These are phyloP conservation scores for Tetrahymena elliotti DNA, from an alignment of 73 alveolate species.

Conservation along the genomic window DNA sequence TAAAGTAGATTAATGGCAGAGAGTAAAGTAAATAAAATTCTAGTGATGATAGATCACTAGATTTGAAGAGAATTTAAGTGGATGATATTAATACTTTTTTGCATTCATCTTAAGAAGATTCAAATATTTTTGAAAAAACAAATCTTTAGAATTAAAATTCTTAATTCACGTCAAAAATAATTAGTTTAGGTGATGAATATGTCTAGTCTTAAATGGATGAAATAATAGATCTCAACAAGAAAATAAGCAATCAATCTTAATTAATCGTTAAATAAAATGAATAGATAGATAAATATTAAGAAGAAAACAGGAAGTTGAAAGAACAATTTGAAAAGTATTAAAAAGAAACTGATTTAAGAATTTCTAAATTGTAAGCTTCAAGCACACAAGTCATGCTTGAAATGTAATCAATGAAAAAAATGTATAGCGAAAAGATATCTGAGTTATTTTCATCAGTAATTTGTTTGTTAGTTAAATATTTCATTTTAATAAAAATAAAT, in stretches of 20 bases:
- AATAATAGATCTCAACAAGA: not conserved
- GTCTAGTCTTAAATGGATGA: not conserved
- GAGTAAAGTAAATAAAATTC: not conserved
- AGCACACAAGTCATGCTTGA: not conserved
- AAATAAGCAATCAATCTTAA: not conserved
- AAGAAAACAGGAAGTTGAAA: not conserved
- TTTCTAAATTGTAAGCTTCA: not conserved
- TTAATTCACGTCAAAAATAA: not conserved
- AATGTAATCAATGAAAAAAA: not conserved
- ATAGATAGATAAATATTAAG: not conserved
- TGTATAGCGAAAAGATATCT: not conserved
- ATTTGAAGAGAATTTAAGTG: not conserved
- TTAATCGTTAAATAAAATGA: not conserved
- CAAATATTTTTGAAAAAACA: not conserved
- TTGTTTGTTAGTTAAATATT: not conserved
- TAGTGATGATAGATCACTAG: not conserved
- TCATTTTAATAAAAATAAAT: not conserved
- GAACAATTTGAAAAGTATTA: not conserved
- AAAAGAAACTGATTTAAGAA: not conserved
- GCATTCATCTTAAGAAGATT: not conserved
- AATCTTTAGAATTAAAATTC: not conserved
- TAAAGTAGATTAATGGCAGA: not conserved
- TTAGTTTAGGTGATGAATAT: not conserved
- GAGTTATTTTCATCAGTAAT: not conserved
- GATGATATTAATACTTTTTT: not conserved